These are phyloP conservation scores for Carex arenaria DNA, from an alignment of 202 grass and related monocot genomes.

Conservation along the genomic window DNA sequence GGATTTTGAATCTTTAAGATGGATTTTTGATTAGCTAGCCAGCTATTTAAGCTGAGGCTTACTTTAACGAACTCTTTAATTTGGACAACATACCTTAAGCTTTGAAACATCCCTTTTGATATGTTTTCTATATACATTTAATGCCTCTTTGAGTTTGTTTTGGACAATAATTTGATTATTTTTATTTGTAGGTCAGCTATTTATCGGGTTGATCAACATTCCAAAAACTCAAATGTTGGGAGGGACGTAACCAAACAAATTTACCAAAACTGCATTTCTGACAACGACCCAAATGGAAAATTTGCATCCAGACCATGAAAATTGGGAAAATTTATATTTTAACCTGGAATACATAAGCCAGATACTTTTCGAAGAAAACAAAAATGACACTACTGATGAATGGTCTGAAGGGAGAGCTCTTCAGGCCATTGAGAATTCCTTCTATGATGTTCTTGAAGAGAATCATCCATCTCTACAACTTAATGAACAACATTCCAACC, in stretches of 20 bases:
- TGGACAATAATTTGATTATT: neutral
- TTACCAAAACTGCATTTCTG: neutral
- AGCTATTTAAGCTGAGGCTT: neutral
- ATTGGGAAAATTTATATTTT: slow-evolving; percentile 19
- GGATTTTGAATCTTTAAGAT: neutral
- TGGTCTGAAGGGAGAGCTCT: neutral
- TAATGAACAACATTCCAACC: neutral
- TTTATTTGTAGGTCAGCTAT: neutral
- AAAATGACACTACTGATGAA: slow-evolving; percentile 10
- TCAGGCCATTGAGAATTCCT: slow-evolving; percentile 21
- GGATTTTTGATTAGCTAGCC: neutral
- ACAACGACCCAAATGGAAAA: neutral
- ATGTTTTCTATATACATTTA: neutral
- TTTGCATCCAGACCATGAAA: neutral
- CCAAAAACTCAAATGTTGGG: neutral
- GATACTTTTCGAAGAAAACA: slow-evolving; percentile 27
- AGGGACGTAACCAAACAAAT: neutral
- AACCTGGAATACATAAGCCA: slow-evolving; percentile 16
- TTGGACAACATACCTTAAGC: neutral
- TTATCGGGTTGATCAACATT: neutral
- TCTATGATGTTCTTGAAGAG: slow-evolving; percentile 24
- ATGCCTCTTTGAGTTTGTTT: neutral
- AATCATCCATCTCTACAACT: neutral
- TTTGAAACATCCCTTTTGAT: neutral
- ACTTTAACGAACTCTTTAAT: neutral